Percentiles rank a stretch among this genome's conserved stretches.
Conservation (phyloP, 352 stramenopile species). For the Phytophthora syringae region DNA sequence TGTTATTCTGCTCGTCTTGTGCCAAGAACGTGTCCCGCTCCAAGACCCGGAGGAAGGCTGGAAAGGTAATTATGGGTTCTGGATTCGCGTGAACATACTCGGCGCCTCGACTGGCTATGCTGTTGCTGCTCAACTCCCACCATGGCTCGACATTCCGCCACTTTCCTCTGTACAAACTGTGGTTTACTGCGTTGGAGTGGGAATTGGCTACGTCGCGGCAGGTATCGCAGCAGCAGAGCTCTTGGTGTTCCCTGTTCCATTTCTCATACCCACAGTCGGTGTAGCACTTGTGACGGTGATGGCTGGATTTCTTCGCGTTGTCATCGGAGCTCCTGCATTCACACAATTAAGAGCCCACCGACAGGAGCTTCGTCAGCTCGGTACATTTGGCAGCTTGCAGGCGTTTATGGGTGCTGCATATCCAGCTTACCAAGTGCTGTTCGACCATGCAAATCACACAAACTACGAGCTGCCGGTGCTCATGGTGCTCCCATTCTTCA, state of each 20-base stretch:
- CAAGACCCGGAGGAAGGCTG: slow-evolving; percentile 10
- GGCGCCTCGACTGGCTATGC: background rate
- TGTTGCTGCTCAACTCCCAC: background rate
- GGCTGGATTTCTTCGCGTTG: no score
- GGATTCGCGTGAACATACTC: background rate
- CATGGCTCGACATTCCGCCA: slow-evolving; percentile 4
- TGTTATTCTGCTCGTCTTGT: background rate
- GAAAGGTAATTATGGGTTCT: slow-evolving; percentile 15
- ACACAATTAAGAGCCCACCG: no score
- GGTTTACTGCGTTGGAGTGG: background rate
- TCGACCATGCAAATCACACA: background rate
- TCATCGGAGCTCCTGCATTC: no score
- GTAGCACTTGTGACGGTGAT: no score
- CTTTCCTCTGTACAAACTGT: background rate
- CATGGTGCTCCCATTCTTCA: slow-evolving; percentile 3
- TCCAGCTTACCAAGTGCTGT: slow-evolving; percentile 3
- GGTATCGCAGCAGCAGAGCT: background rate
- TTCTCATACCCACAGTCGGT: no score
- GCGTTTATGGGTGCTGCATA: slow-evolving; percentile 5
- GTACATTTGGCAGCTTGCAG: no score
- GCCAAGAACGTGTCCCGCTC: slow-evolving; percentile 15
- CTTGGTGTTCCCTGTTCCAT: slow-evolving; percentile 19
- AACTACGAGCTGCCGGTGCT: slow-evolving; percentile 14
- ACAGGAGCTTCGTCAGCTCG: no score
- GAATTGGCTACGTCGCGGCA: background rate